Evolutionary conservation across 768 basidiomycete species (phyloP).

Genomic region (Lactarius hatsudake): DNA sequence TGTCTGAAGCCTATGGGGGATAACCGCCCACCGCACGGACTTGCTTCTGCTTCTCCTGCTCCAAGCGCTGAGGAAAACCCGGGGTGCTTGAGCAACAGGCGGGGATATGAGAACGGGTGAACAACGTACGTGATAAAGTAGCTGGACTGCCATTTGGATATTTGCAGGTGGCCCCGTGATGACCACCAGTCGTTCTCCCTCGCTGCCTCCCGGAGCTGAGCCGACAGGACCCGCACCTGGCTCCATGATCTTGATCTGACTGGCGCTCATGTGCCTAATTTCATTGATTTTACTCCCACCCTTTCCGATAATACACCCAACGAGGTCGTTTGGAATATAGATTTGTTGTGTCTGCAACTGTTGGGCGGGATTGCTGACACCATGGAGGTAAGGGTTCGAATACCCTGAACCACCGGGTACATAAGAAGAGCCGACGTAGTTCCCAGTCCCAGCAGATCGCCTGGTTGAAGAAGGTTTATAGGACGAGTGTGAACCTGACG

Average conservation of each 20-base stretch:
- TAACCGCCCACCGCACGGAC: constrained; percentile 36
- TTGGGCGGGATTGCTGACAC: constrained; percentile 39
- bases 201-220: constrained; percentile 67
- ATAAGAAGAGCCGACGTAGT: constrained; percentile 55
- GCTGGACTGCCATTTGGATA: constrained; percentile 93
- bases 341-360: constrained; percentile 96
- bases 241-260: constrained; percentile 98
- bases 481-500: constrained; percentile 58
- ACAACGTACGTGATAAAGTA: constrained; percentile 75
- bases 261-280: constrained; percentile 91
- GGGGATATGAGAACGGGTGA: constrained; percentile 1
- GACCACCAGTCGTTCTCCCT: constrained; percentile 90
- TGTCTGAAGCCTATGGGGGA: constrained; percentile 22
- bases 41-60: constrained; percentile 90
- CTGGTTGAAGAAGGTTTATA: constrained; percentile 70
- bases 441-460: constrained; percentile 36
- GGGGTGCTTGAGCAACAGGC: neutral
- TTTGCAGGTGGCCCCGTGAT: constrained; percentile 95
- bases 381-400: constrained; percentile 42
- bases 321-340: constrained; percentile 96
- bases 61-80: constrained; percentile 55
- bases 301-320: constrained; percentile 97
- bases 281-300: constrained; percentile 99
- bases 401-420: constrained; percentile 71
- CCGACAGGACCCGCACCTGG: constrained; percentile 77